These are phyloP conservation scores for Akanthomyces muscarius DNA, from an alignment of 2,329 filamentous ascomycete genomes.

Conservation along the genomic window DNA sequence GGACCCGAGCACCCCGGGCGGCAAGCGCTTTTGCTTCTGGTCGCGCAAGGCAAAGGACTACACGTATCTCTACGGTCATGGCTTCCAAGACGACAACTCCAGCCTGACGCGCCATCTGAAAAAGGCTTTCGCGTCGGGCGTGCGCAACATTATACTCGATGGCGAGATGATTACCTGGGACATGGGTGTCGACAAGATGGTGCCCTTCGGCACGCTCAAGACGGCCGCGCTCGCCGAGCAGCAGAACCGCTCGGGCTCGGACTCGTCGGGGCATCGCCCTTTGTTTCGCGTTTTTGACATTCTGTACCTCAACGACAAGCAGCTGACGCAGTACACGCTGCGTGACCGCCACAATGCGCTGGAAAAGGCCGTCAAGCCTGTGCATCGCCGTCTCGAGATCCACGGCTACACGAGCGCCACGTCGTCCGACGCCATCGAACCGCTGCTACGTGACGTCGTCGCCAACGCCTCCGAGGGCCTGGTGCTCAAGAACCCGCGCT, in stretches of 20 bases:
- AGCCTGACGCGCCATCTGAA: slow-evolving; percentile 77
- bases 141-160: slow-evolving; percentile 85
- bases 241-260: slow-evolving; percentile 55
- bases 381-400: slow-evolving; percentile 76
- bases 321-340: slow-evolving; percentile 77
- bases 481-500: slow-evolving; percentile 89
- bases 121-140: slow-evolving; percentile 70
- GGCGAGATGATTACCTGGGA: slow-evolving; percentile 99
- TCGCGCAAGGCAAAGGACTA: slow-evolving; percentile 96
- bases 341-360: slow-evolving; percentile 75
- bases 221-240: slow-evolving; percentile 80
- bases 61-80: slow-evolving; percentile 83
- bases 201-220: slow-evolving; percentile 90
- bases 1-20: slow-evolving; percentile 64
- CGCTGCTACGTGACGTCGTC: slow-evolving; percentile 74
- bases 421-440: slow-evolving; percentile 70
- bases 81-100: slow-evolving; percentile 68
- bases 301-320: slow-evolving; percentile 76
- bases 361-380: slow-evolving; percentile 62
- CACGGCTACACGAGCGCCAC: slow-evolving; percentile 67
- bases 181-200: slow-evolving; percentile 74
- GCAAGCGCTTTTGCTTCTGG: slow-evolving; percentile 79
- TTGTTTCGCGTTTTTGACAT: slow-evolving; percentile 89
- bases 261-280: slow-evolving; percentile 52
- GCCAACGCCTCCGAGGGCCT: slow-evolving; percentile 85